phyloP scores from a whole-genome alignment of 257 asterid genomes.

The Jaltomata sinuosa region DNA sequence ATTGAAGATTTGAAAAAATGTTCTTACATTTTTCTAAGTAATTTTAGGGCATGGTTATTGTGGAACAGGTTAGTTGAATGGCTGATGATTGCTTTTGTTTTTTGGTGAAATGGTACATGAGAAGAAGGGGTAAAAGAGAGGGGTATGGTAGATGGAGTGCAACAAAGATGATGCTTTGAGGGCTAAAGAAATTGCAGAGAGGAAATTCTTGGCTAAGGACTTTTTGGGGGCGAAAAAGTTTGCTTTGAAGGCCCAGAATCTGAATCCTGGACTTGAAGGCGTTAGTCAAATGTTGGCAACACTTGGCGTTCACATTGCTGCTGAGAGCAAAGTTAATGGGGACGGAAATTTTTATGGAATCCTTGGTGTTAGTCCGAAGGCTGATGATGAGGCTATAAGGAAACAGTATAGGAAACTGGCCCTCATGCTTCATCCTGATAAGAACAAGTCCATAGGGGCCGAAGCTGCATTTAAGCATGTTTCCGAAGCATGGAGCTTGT shows the following conservation, averaged over 20 bases:
- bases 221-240: constrained; percentile 53
- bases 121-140: constrained; percentile 24
- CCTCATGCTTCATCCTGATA: constrained; percentile 73
- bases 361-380: constrained; percentile 56
- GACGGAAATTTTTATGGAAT: constrained; percentile 65
- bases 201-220: constrained; percentile 43
- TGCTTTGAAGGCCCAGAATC: constrained; percentile 54
- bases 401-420: constrained; percentile 66
- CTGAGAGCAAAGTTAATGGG: constrained; percentile 40
- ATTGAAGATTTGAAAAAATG: neutral
- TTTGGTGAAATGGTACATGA: constrained; percentile 6
- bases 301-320: constrained; percentile 49
- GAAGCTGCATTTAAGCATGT: constrained; percentile 67
- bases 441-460: constrained; percentile 56
- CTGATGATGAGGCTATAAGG: constrained; percentile 53
- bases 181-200: constrained; percentile 65
- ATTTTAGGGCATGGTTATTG: neutral
- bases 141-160: constrained; percentile 57
- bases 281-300: constrained; percentile 58
- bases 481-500: constrained; percentile 71
- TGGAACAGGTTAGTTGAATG: neutral
- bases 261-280: constrained; percentile 66
- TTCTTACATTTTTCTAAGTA: neutral
- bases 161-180: constrained; percentile 72
- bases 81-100: neutral